Conservation (phyloP, 176 grass and related monocot genomes). For the Puya raimondii region DNA sequence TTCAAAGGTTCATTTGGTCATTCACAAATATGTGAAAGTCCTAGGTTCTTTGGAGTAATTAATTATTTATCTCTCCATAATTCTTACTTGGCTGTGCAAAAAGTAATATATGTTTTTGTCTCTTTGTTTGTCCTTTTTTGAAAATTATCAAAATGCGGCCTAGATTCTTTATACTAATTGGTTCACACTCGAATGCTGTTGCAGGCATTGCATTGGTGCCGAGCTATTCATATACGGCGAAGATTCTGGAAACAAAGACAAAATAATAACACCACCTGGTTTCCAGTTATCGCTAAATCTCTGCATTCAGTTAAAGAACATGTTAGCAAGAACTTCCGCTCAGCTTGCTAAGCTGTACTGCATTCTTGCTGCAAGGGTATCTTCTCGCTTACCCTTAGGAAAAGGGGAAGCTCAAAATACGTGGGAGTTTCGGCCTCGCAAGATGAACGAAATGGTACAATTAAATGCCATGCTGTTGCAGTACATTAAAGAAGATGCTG, state of each 20-base stretch:
- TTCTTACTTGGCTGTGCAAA: background rate
- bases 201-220: slow-evolving; percentile 71
- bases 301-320: slow-evolving; percentile 55
- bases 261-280: slow-evolving; percentile 39
- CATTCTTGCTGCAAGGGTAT: slow-evolving; percentile 34
- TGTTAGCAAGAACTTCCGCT: slow-evolving; percentile 16
- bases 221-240: slow-evolving; percentile 55
- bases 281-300: slow-evolving; percentile 61
- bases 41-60: too few relatives aligned
- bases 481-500: slow-evolving; percentile 27
- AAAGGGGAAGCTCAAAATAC: slow-evolving; percentile 15
- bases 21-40: background rate
- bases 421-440: slow-evolving; percentile 23
- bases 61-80: background rate
- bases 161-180: background rate
- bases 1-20: background rate
- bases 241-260: slow-evolving; percentile 25
- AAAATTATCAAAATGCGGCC: background rate
- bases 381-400: slow-evolving; percentile 13
- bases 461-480: slow-evolving; percentile 37
- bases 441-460: slow-evolving; percentile 32
- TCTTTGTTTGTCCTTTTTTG: background rate
- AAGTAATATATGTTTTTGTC: background rate
- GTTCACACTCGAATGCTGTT: slow-evolving; percentile 6
- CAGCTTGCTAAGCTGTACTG: slow-evolving; percentile 39